Percentiles rank a stretch among this genome's conserved stretches.
phyloP scores from a whole-genome alignment of 176 grass and related monocot species.

The Microstegium vimineum region DNA sequence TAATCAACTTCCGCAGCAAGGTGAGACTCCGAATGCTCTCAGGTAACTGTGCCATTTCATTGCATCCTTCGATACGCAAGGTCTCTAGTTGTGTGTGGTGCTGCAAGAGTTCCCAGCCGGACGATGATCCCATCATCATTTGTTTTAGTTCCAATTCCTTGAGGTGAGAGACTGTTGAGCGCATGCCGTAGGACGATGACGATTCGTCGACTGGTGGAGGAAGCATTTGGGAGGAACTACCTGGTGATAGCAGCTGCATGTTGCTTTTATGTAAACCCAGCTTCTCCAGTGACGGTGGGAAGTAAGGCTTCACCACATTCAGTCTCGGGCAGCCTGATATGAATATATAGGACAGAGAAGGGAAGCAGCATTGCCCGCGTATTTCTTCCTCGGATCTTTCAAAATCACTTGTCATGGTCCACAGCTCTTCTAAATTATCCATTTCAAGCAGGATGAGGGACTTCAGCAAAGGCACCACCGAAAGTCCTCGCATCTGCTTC shows the following conservation, averaged over 20 bases:
- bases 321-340: not conserved
- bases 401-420: not conserved
- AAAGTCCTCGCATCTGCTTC: not conserved
- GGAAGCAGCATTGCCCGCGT: not conserved
- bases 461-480: not conserved
- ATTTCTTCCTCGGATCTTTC: not conserved
- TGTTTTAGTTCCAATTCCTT: too few species aligned
- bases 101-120: not conserved
- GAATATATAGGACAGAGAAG: not conserved
- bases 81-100: not conserved
- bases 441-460: not conserved
- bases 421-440: not conserved
- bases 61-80: accelerated
- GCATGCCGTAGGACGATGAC: not conserved
- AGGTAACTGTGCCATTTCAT: not conserved
- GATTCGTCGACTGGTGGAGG: not conserved
- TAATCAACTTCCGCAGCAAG: not conserved
- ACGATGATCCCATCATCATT: not conserved
- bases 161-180: not conserved
- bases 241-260: not conserved
- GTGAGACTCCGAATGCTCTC: not conserved
- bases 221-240: not conserved
- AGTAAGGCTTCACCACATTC: not conserved
- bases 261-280: not conserved
- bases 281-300: not conserved